These are phyloP conservation scores for Oryza coarctata DNA, from an alignment of 176 grass and related monocot genomes.

Conservation along the genomic window DNA sequence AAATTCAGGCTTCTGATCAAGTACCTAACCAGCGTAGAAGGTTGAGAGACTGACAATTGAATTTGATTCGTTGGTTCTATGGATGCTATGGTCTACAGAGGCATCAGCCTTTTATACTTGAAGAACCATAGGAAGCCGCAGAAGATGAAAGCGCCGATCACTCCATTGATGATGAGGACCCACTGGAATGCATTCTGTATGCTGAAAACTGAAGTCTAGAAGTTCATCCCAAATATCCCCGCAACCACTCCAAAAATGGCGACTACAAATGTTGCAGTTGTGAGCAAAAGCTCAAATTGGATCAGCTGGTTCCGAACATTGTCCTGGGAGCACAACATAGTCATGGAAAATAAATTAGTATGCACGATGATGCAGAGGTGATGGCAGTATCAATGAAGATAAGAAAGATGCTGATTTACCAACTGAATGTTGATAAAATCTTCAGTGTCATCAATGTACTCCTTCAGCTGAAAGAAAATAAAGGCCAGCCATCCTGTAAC, in stretches of 20 bases:
- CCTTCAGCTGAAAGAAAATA: conserved; percentile 72
- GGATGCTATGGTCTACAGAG: conserved; percentile 53
- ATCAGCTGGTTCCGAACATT: conserved; percentile 95
- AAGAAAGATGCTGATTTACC: conserved; percentile 52
- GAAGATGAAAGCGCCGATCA: conserved; percentile 62
- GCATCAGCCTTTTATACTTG: conserved; percentile 77
- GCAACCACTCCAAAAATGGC: conserved; percentile 85
- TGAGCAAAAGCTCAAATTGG: conserved; percentile 85
- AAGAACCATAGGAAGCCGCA: conserved; percentile 80
- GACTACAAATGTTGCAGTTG: conserved; percentile 83
- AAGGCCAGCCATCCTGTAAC: background rate
- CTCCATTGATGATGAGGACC: conserved; percentile 53
- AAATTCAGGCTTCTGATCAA: conserved; percentile 31
- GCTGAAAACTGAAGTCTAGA: conserved; percentile 52
- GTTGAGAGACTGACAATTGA: conserved; percentile 4
- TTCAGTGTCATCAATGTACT: conserved; percentile 98
- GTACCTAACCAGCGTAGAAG: conserved; percentile 31
- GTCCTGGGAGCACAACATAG: conserved; percentile 45
- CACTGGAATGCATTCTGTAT: conserved; percentile 74
- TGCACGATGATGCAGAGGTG: background rate
- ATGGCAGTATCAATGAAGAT: background rate
- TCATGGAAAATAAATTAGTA: background rate
- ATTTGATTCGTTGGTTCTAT: conserved; percentile 5
- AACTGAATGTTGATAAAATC: conserved; percentile 99
- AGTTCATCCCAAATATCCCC: conserved; percentile 97